These are phyloP conservation scores for Cercospora sesami DNA, from an alignment of 2,329 filamentous ascomycete species.

Conservation along the genomic window DNA sequence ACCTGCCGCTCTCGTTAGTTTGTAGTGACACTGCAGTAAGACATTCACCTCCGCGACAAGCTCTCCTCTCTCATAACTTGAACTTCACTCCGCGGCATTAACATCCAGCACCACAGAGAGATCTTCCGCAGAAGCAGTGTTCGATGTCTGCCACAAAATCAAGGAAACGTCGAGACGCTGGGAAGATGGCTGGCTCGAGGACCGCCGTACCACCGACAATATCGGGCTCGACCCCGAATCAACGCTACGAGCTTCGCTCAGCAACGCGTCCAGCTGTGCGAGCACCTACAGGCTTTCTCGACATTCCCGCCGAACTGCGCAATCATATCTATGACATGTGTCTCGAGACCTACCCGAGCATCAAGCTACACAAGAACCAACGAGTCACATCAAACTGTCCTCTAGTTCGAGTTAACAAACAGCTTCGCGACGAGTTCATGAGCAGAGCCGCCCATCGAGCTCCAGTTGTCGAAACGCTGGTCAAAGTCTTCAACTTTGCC, in stretches of 20 bases:
- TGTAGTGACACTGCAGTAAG: neutral
- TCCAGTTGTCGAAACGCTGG: neutral
- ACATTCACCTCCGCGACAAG: neutral
- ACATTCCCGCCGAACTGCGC: neutral
- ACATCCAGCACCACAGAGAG: neutral
- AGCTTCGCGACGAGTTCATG: conserved; percentile 14
- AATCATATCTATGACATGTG: neutral
- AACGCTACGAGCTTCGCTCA: neutral
- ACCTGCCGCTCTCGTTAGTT: neutral
- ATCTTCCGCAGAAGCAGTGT: neutral
- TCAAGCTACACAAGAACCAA: neutral
- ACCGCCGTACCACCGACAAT: neutral
- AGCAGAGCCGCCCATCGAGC: conserved; percentile 1
- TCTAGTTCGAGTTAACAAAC: conserved; percentile 4
- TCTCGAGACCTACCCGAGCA: neutral
- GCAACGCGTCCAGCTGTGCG: neutral
- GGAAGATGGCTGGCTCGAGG: neutral
- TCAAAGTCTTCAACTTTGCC: conserved; percentile 11
- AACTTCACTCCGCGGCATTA: neutral
- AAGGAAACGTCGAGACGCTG: neutral
- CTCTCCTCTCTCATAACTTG: neutral
- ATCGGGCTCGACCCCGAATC: neutral
- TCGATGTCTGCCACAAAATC: neutral
- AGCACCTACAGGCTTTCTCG: neutral
- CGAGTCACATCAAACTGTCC: neutral